Percentiles rank a stretch among this genome's conserved stretches.
Conservation (phyloP, 768 basidiomycete species). For the Suillus tomentosus region DNA sequence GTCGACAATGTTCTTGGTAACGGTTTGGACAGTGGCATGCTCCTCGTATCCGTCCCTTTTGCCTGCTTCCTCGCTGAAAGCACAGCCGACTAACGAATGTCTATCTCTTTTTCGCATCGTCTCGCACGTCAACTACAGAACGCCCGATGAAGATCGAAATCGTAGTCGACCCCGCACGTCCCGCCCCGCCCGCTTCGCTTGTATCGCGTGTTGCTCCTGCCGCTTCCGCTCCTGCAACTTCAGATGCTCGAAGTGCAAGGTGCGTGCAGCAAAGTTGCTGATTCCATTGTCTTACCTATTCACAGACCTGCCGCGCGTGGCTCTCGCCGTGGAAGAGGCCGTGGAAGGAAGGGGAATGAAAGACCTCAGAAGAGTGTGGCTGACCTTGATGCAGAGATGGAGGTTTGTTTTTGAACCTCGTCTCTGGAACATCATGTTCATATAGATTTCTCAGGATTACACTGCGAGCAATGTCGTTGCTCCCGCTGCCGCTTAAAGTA, state of each 20-base stretch:
- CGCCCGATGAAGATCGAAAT: slow-evolving; percentile 99
- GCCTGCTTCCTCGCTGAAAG: slow-evolving; percentile 36
- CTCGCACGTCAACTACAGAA: slow-evolving; percentile 56
- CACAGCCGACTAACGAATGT: slow-evolving; percentile 35
- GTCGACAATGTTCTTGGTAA: slow-evolving; percentile 27
- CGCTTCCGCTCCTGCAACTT: slow-evolving; percentile 41
- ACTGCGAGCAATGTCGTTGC: slow-evolving; percentile 51
- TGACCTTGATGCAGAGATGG: slow-evolving; percentile 98
- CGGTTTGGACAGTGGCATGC: slow-evolving; percentile 28
- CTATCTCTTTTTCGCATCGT: slow-evolving; percentile 33
- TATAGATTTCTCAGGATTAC: slow-evolving; percentile 53
- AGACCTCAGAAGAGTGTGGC: slow-evolving; percentile 80
- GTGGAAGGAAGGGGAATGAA: slow-evolving; percentile 48
- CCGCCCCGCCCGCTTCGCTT: slow-evolving; percentile 63
- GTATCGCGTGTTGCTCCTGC: slow-evolving; percentile 85
- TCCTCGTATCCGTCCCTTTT: slow-evolving; percentile 47
- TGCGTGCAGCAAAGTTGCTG: slow-evolving; percentile 24
- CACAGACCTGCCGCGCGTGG: slow-evolving; percentile 37
- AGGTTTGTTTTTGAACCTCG: slow-evolving; percentile 51
- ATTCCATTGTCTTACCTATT: slow-evolving; percentile 16
- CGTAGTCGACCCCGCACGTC: slow-evolving; percentile 80
- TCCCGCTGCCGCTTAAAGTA: slow-evolving; percentile 40
- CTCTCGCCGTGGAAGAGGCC: slow-evolving; percentile 50
- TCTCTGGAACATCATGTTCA: background rate
- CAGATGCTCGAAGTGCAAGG: slow-evolving; percentile 36